Base-by-base conservation (phyloP, 1,139 yeast species). In the Williopsis jadinii region DNA sequence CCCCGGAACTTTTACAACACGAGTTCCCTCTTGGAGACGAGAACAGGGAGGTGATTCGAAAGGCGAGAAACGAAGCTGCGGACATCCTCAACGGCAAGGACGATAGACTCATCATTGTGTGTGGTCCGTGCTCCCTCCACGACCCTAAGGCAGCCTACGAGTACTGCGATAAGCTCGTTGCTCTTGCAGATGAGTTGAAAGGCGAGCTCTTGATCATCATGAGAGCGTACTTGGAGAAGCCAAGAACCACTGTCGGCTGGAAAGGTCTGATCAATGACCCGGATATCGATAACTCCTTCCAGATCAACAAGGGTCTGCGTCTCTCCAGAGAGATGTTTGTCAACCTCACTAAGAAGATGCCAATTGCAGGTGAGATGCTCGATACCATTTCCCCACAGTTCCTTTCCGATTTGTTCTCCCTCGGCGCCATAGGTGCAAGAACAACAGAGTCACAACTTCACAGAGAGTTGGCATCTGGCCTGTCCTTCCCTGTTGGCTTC, bases 161-260 rank as follows among this genome's bases (percentile, higher is more conserved):
- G 48, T 92, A 92, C 68, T 86, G 92, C 53, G 70, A 71, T 34
- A 72, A 77, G 54, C 73, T 92, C 51, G 66, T 75, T 42, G 68
- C 70, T 41, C 66, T 84, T 34, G 67, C 84, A 32, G 77, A 80
- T 38, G 73, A 79, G 56, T 70, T 84, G 52, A 73, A 82, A 53
- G 78, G 76, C 38, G 97, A 90, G 55, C 74, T 92, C 43, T 77
- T 79, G 50, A 81, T 92, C 47, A 84, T 92, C 47, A 92, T 92
- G 98, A 81, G 98, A 70, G 97, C 97, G 3, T 92, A 92, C 70
- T 74, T 92, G 58, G 98, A 92, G 66, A 92, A 92, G 67, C 98
- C 98, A 51, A 80, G 98, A 69, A 92, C 98, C 41, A 92, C 97
- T 24, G 97, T 92, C 41, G 98, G 98, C 47, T 92, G 98, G 98